These are phyloP conservation scores for Apophysomyces variabilis DNA, from an alignment of 371 early-diverging fungal species.

Conservation along the genomic window DNA sequence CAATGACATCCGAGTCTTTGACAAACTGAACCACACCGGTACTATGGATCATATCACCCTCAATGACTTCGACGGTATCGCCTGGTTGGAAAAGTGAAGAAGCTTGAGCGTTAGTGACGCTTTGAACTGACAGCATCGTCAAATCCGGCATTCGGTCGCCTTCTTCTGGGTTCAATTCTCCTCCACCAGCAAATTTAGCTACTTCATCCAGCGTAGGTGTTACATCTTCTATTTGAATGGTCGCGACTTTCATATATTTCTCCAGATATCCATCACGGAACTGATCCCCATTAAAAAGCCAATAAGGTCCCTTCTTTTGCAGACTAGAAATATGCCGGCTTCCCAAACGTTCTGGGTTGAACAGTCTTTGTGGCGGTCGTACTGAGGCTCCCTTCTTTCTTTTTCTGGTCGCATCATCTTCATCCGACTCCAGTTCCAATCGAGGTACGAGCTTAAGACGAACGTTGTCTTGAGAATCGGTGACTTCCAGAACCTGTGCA, in stretches of 20 bases:
- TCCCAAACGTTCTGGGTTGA: slow-evolving; percentile 70
- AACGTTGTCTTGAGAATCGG: slow-evolving; percentile 80
- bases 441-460: slow-evolving; percentile 92
- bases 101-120: slow-evolving; percentile 50
- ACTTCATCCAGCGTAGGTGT: slow-evolving; percentile 95
- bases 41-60: slow-evolving; percentile 89
- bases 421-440: slow-evolving; percentile 59
- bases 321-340: slow-evolving; percentile 51
- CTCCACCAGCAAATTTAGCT: slow-evolving; percentile 77
- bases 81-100: slow-evolving; percentile 74
- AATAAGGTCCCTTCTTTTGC: slow-evolving; percentile 66
- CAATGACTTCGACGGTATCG: slow-evolving; percentile 88
- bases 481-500: slow-evolving; percentile 85
- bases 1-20: slow-evolving; percentile 64
- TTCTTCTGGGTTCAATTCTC: slow-evolving; percentile 64
- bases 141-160: slow-evolving; percentile 61
- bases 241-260: slow-evolving; percentile 83
- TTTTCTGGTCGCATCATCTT: slow-evolving; percentile 47
- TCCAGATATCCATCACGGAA: slow-evolving; percentile 92
- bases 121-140: slow-evolving; percentile 50
- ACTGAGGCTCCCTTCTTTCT: slow-evolving; percentile 54
- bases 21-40: slow-evolving; percentile 81
- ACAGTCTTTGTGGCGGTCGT: slow-evolving; percentile 73
- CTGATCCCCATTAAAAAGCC: slow-evolving; percentile 78
- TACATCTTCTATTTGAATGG: slow-evolving; percentile 78